Base-by-base conservation (phyloP, 495 filamentous ascomycete genomes). In the Aspergillus hancockii region DNA sequence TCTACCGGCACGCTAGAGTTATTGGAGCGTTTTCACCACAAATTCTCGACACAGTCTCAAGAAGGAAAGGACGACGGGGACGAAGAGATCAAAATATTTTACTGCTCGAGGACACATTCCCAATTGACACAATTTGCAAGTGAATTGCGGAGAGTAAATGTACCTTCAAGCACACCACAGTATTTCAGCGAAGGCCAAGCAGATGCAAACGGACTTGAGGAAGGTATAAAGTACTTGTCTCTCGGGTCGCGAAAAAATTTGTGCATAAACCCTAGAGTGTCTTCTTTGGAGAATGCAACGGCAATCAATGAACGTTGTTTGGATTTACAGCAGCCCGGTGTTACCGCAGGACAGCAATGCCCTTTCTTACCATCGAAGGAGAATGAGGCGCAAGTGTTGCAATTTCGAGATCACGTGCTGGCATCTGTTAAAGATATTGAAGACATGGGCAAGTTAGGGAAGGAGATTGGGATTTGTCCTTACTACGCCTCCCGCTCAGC, bases 281-380 rank as follows among this genome's bases (percentile, higher is more conserved):
- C 79, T 41, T 83, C 81, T 19, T 81, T 97, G 12, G 82, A 81
- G 1, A 90, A 83, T 61, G 75, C 87, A 18, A 88, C 89, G 0
- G 91, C 92, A 12, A 97, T 98, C 73, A 98, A 98, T 64, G 94
- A 98, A 73, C 79, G 89, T n/a, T 98, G 94, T 68, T 75, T 95
- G 23, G 93, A 98, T 49, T 76, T 98, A 22, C 94, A 98, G 64
- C 87, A 96, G 69, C 77, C 90, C 1, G 77, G 78, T 28, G 87
- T 83, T 43, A 75, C 88, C 0, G 79, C 83, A 59, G 80, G 89
- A 12, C 81, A 83, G 41, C 90, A 85, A 67, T 98, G 94, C 67
- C 69, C 83, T 2, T 97, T 86, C 67, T 75, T 97, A 41, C 94
- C 92, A 0, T 88, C 80, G 28, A 86, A 88, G 40, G 87, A 92